These are phyloP conservation scores for Scenedesmus sp. DNA, from an alignment of 163 green algal species.

Conservation along the genomic window DNA sequence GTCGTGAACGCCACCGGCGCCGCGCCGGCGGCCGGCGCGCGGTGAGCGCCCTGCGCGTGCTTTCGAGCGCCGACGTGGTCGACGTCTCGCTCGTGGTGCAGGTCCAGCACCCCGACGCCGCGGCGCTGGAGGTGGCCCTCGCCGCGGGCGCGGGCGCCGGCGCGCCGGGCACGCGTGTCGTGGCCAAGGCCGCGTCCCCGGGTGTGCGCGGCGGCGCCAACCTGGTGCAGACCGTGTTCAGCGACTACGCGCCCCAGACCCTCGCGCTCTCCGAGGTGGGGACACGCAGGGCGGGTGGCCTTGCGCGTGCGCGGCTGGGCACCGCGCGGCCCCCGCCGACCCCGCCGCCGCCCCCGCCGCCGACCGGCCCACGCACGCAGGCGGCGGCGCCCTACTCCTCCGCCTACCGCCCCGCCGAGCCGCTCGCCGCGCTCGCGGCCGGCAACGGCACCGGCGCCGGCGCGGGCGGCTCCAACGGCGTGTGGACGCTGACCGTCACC, in stretches of 20 bases:
- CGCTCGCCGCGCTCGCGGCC: neutral
- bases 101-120: constrained; percentile 41
- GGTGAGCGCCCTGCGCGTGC: constrained; percentile 23
- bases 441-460: constrained; percentile 29
- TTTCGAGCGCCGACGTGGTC: constrained; percentile 12
- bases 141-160: neutral
- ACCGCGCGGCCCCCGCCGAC: neutral
- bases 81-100: constrained; percentile 36
- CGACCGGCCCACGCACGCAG: neutral
- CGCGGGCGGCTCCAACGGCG: constrained; percentile 22
- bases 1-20: constrained; percentile 38
- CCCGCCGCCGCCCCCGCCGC: neutral
- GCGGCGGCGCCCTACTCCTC: constrained; percentile 35
- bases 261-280: neutral
- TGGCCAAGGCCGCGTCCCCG: constrained; percentile 1
- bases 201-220: constrained; percentile 13
- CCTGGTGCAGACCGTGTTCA: constrained; percentile 45
- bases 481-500: constrained; percentile 30
- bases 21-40: neutral
- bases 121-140: constrained; percentile 23
- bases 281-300: no score
- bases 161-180: neutral
- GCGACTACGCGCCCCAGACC: constrained; percentile 10
- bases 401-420: constrained; percentile 24
- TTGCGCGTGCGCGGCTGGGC: no score